Base-by-base conservation (phyloP, 352 stramenopile species). In the Phytophthora meadii region DNA sequence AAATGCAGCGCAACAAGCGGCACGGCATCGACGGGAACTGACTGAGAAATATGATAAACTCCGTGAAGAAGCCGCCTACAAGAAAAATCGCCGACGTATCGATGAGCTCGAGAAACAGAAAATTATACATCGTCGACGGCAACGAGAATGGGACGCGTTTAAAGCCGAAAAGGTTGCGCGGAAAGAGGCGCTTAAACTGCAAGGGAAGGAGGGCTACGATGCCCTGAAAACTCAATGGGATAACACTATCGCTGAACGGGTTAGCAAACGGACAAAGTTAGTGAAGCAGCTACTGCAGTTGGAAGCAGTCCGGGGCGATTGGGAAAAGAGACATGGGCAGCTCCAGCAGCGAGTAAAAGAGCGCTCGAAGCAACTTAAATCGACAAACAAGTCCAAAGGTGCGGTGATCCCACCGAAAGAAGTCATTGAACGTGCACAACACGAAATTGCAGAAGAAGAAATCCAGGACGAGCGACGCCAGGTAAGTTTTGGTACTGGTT, bases 71-170 rank as follows among this genome's bases (percentile, higher is more conserved):
- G 48, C 60, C 5, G 69, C 85, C 10, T 76, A 77, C 44, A 78
- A 76, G 34, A 61, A 76, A 32, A 68, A 74, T 24, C 82, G 79
- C 25, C 71, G 77, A 22, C 64, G 70, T 19, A 80, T 92, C 36
- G 84, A 92, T 32, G 72, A 45, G 5, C 28, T 74, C 1, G 80
- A 93, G 54, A 93, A 91, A 39, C 65, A 82, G 17, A 90, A 90
- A 41, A 76, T 89, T 22, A 45, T 89, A 11, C 77, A 63, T n/a
- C 54, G 81, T 41, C 66, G 71, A 15, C 77, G 84, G 0, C 77
- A 89, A 46, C 79, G 82, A 1, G 67, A 86, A 48, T 90, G 84
- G 82, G 79, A 89, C 8, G 68, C 65, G 11, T 88, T 90, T 34
- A 81, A 87, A 47, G 49, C 27, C 5, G 61, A 76, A 5, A 68